Evolutionary conservation across 2,329 filamentous ascomycete species (phyloP).

Genomic region (Zymoseptoria pseudotritici): DNA sequence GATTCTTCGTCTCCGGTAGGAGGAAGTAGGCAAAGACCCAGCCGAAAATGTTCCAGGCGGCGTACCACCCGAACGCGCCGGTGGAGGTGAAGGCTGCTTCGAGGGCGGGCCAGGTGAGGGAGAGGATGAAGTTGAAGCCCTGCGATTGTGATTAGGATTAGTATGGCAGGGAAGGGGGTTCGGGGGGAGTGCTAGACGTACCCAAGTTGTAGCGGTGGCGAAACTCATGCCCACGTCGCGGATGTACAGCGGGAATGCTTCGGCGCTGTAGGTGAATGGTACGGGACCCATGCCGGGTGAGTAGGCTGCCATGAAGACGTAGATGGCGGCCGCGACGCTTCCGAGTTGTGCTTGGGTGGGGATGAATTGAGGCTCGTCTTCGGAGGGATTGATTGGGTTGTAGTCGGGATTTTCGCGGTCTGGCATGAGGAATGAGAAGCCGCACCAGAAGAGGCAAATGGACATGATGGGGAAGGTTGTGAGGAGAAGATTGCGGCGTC

Average conservation of each 20-base stretch:
- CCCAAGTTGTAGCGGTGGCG: slow-evolving; percentile 49
- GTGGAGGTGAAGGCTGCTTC: slow-evolving; percentile 41
- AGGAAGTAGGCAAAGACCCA: slow-evolving; percentile 20
- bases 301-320: slow-evolving; percentile 26
- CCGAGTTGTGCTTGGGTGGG: slow-evolving; percentile 24
- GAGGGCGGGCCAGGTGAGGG: slow-evolving; percentile 42
- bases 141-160: slow-evolving; percentile 2
- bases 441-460: slow-evolving; percentile 42
- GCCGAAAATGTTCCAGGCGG: slow-evolving; percentile 36
- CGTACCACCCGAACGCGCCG: slow-evolving; percentile 51
- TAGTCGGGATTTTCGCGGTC: slow-evolving; percentile 10
- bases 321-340: slow-evolving; percentile 34
- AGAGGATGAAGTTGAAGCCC: slow-evolving; percentile 27
- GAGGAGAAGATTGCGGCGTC: slow-evolving; percentile 38
- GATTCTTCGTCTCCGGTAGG: slow-evolving; percentile 42
- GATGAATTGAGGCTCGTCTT: slow-evolving; percentile 4
- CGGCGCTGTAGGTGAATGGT: slow-evolving; percentile 42
- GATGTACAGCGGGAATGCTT: slow-evolving; percentile 38
- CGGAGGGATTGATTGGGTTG: not conserved
- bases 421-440: slow-evolving; percentile 34
- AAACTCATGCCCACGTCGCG: slow-evolving; percentile 34
- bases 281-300: slow-evolving; percentile 34
- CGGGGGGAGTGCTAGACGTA: slow-evolving; percentile 13
- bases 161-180: not conserved
- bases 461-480: slow-evolving; percentile 40